Conservation (phyloP, 202 grass and related monocot species). For the Hordeum pubiflorum region DNA sequence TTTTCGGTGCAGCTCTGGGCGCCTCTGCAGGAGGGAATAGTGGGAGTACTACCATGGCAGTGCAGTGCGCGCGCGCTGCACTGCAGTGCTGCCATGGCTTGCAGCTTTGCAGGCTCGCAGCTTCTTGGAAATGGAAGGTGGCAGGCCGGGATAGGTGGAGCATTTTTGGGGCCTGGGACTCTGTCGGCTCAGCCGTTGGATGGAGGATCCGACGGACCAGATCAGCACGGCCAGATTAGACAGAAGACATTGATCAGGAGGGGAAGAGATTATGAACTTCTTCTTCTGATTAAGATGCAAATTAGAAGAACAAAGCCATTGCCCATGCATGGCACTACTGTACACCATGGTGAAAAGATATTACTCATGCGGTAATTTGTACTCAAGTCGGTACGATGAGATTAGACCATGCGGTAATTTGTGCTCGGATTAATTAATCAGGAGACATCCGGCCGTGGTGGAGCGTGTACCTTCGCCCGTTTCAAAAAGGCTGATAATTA, state of each 20-base stretch:
- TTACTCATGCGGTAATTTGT: no score
- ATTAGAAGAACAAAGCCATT: background rate
- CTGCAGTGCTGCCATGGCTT: background rate
- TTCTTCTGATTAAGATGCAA: background rate
- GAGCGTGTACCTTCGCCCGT: background rate
- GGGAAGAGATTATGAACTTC: background rate
- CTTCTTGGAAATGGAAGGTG: background rate
- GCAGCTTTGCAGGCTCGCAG: background rate
- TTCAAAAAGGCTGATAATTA: background rate
- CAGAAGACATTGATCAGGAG: background rate
- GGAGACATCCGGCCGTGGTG: background rate
- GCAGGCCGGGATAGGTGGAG: background rate
- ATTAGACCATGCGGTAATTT: no score
- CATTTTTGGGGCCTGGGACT: background rate
- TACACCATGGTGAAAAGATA: no score
- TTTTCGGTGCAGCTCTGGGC: background rate
- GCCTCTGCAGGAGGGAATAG: background rate
- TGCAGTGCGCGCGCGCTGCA: background rate
- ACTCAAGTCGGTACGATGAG: no score
- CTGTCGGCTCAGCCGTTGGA: background rate
- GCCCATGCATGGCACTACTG: background rate
- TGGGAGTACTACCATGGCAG: background rate
- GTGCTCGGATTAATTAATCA: no score
- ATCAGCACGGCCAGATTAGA: background rate
- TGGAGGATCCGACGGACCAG: background rate